Evolutionary conservation across 179 eudicot species (phyloP), one percentile per base, ranked within the genome.

Genomic region (Heliamphora pulchella): DNA sequence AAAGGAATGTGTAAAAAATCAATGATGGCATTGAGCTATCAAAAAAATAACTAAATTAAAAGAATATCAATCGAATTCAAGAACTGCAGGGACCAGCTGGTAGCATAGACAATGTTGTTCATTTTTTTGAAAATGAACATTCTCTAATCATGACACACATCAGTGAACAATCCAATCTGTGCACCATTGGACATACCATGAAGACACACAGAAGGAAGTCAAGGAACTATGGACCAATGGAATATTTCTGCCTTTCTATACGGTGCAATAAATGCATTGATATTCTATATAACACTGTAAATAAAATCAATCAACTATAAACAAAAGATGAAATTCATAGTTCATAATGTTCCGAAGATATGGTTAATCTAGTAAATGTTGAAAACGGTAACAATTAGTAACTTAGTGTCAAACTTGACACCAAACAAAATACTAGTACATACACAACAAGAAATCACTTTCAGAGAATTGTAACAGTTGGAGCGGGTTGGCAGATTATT

Each of bases 371-470:
- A 10, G 73, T 15, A 39, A 69, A 47, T 44, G 53, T 13, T 14
- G 31, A 31, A 31, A 31, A 31, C 31, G 31, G 31, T 11, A 8
- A 31, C 2, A 65, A 8, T 2, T 65, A 9, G 53, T 5, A 8
- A 14, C 8, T 44, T 68, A 14, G 48, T 13, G 15, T 17, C 43
- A 71, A 47, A 71, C 47, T n/a, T n/a, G 39, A 47, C 31, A 71
- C 11, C 57, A 48, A 69, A 46, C 74, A 67, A 41, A 31, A 67
- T n/a, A 14, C 10, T 2, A 20, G 57, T 7, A 48, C 7, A 43
- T 22, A 31, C 72, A 68, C n/a, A 65, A 65, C 14, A 68, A 68
- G 72, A 68, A 68, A 68, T 43, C 72, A 68, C 4, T 68, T 67
- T 43, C 50, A 68, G 17, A 31, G 31, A 31, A 31, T 31, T 31